A percentile compares a stretch with the other conserved stretches of the same genome.
These are phyloP conservation scores for Kockovaella imperatae DNA, from an alignment of 768 basidiomycete genomes.

Conservation along the genomic window DNA sequence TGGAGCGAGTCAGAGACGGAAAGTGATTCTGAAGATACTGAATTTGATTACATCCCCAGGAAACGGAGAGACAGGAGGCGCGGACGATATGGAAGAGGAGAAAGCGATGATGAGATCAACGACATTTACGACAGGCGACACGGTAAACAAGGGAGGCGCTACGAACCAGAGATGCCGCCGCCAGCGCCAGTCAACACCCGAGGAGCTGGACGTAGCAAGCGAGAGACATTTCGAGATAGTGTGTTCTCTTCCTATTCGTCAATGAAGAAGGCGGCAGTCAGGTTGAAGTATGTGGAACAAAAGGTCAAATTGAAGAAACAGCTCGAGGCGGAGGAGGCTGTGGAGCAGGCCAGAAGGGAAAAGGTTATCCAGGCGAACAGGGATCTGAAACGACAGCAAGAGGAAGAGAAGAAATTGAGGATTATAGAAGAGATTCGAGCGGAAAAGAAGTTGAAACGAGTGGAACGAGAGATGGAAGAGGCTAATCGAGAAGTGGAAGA, in stretches of 20 bases:
- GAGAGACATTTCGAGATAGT: constrained; percentile 21
- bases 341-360: constrained; percentile 5
- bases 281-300: constrained; percentile 27
- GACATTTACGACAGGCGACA: too few species aligned
- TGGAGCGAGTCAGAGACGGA: background rate
- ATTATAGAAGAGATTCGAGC: constrained; percentile 2
- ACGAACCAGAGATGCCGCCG: too few species aligned
- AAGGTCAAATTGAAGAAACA: constrained; percentile 28
- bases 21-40: background rate
- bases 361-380: constrained; percentile 28
- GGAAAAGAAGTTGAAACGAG: background rate
- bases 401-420: constrained; percentile 11
- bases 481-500: constrained; percentile 9
- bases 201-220: constrained; percentile 5
- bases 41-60: background rate
- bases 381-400: constrained; percentile 11
- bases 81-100: too few species aligned
- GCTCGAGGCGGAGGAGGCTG: constrained; percentile 20
- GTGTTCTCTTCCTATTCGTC: constrained; percentile 30
- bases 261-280: constrained; percentile 36
- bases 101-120: background rate
- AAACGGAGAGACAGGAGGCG: too few species aligned
- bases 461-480: background rate
- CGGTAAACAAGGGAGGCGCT: constrained; percentile 2
- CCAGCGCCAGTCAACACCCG: too few species aligned